Base-by-base conservation (phyloP, 2,329 filamentous ascomycete genomes). In the Nemania sp. region DNA sequence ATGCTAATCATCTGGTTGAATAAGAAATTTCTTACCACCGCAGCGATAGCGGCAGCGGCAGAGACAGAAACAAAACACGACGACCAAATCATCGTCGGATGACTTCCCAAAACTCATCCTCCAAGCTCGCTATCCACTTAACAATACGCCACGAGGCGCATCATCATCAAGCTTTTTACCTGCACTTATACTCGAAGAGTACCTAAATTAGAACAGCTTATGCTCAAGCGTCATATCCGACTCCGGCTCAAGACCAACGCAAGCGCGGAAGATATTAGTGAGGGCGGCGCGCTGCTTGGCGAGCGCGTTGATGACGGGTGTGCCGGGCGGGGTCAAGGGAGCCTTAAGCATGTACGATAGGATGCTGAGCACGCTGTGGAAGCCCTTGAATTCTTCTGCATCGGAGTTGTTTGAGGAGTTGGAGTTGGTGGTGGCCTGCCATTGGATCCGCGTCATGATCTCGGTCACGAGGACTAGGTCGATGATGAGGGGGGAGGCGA, bases 311-410 rank as follows among this genome's bases (percentile, higher is more conserved):
- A 99, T 83, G 56, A 99, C 94, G 3, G 94, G 94, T 9, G 94
- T 96, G 63, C 94, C 94, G 1, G 93, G 88, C 43, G 94, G 94
- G 31, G 92, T 97, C 73, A 97, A 75, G 33, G 94, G 94, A 52
- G 94, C 94, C 86, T 94, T 86, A 70, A 99, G 88, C 94, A 99
- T 99, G 81, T 97, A 99, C 83, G 91, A 96, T 66, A 99, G 86
- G 60, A 99, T 86, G 77, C 91, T 96, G 58, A 99, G 86, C 36
- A 99, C 94, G 72, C 89, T 93, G 80, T 99, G 94, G 84, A 99
- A 97, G 70, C 86, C 88, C 80, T 89, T 90, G 81, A 87, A 99
- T 48, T 91, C n/a, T n/a, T n/a, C n/a, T n/a, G n/a, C 88, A 59
- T 79, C 80, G 2, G 40, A 54, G 51, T 77, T 80, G 61, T 69